phyloP scores from a whole-genome alignment of 2,329 filamentous ascomycete genomes.

The Pseudogymnoascus sp. region DNA sequence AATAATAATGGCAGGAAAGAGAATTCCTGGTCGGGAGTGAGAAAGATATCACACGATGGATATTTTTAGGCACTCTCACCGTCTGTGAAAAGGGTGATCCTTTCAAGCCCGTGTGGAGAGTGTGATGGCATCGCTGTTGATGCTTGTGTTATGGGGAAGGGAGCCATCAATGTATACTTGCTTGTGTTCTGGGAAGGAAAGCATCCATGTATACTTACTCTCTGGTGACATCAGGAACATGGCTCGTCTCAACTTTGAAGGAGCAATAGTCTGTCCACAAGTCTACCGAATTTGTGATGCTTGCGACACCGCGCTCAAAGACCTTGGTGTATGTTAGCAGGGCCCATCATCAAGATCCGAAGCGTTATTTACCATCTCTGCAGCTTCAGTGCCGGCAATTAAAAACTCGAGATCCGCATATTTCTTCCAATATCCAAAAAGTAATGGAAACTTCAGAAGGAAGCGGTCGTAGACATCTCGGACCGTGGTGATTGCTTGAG shows the following conservation, averaged over 20 bases:
- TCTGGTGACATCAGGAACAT: conserved; percentile 91
- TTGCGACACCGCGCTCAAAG: conserved; percentile 89
- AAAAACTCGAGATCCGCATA: conserved; percentile 97
- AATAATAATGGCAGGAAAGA: conserved; percentile 39
- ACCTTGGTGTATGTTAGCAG: conserved; percentile 47
- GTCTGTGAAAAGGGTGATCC: conserved; percentile 41
- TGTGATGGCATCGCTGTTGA: conserved; percentile 31
- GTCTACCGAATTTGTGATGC: conserved; percentile 88
- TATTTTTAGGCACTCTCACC: conserved; percentile 65
- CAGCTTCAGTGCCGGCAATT: conserved; percentile 91
- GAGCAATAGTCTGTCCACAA: conserved; percentile 95
- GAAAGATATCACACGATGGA: conserved; percentile 50
- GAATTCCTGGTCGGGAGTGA: conserved; percentile 55
- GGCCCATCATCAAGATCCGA: conserved; percentile 8
- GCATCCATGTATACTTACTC: conserved; percentile 81
- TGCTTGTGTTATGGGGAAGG: conserved; percentile 54
- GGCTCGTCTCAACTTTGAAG: conserved; percentile 96
- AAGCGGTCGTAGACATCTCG: conserved; percentile 87
- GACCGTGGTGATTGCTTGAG: conserved; percentile 79
- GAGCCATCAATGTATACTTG: conserved; percentile 67
- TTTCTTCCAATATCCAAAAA: conserved; percentile 99
- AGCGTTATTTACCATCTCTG: conserved; percentile 68
- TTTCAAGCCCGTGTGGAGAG: conserved; percentile 14
- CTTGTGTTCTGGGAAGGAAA: conserved; percentile 59
- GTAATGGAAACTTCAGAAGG: conserved; percentile 84